A percentile compares a stretch with the other conserved stretches of the same genome.
phyloP scores from a whole-genome alignment of 2,329 filamentous ascomycete genomes.

The Lachnellula occidentalis region DNA sequence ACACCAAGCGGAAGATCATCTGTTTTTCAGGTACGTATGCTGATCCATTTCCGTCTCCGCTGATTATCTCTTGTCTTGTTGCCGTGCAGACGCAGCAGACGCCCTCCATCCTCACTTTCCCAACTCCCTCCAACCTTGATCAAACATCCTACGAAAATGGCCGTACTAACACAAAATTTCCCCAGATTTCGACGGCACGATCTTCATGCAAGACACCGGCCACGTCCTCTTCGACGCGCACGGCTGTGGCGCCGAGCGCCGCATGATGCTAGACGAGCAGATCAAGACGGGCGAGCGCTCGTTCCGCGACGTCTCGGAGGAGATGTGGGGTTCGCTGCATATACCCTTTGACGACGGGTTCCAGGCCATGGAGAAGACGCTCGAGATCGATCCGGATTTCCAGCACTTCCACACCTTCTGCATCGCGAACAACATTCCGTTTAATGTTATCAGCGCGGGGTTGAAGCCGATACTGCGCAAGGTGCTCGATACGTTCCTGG shows the following conservation, averaged over 20 bases:
- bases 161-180: neutral
- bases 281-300: conserved; percentile 60
- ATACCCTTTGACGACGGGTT: conserved; percentile 65
- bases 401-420: conserved; percentile 60
- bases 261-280: conserved; percentile 54
- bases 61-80: conserved; percentile 1
- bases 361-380: conserved; percentile 53
- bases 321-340: conserved; percentile 64
- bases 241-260: conserved; percentile 53
- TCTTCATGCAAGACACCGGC: conserved; percentile 67
- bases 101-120: neutral
- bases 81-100: neutral
- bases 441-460: conserved; percentile 65
- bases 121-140: neutral
- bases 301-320: conserved; percentile 65
- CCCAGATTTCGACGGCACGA: conserved; percentile 65
- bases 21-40: conserved; percentile 48
- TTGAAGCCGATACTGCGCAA: conserved; percentile 57
- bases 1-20: conserved; percentile 50
- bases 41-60: neutral
- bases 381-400: conserved; percentile 61
- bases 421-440: conserved; percentile 55
- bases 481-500: conserved; percentile 60
- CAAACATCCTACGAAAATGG: neutral
- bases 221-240: conserved; percentile 63